phyloP scores from a whole-genome alignment of 441 rosid genomes.

The Hura crepitans region DNA sequence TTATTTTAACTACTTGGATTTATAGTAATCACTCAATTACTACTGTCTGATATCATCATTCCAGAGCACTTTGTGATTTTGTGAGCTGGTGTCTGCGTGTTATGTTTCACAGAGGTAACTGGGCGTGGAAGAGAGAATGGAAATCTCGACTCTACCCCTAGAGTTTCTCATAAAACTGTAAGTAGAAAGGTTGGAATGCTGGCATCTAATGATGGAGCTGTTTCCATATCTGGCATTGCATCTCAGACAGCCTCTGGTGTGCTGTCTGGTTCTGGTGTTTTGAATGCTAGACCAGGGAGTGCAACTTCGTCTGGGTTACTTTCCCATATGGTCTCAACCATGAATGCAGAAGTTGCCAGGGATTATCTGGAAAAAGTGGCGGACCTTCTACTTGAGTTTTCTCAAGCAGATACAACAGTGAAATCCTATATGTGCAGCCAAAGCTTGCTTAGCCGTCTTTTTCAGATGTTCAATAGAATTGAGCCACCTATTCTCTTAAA shows the following conservation, averaged over 20 bases:
- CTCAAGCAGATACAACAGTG: constrained; percentile 88
- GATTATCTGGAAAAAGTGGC: constrained; percentile 94
- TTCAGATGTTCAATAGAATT: constrained; percentile 89
- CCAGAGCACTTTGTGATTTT: not conserved
- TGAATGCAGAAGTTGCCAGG: constrained; percentile 77
- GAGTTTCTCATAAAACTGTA: constrained; percentile 47
- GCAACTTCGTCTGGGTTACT: constrained; percentile 88
- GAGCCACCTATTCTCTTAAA: constrained; percentile 86
- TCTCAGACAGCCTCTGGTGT: constrained; percentile 93
- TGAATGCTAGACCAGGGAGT: constrained; percentile 92
- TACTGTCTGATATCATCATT: constrained; percentile 5
- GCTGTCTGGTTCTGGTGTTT: constrained; percentile 89
- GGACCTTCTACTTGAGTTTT: constrained; percentile 90
- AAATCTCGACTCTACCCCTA: constrained; percentile 57
- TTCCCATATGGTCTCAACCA: constrained; percentile 75
- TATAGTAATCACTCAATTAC: not conserved
- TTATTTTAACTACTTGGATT: not conserved
- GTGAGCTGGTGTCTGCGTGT: constrained; percentile 1
- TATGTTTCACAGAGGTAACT: constrained; percentile 61
- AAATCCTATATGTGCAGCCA: constrained; percentile 93
- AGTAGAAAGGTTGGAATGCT: constrained; percentile 54
- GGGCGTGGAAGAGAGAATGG: constrained; percentile 78
- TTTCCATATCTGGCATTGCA: constrained; percentile 72
- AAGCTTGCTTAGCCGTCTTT: constrained; percentile 88
- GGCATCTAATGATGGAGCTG: constrained; percentile 53